Evolutionary conservation across 495 filamentous ascomycete genomes (phyloP), one percentile per base, ranked within the genome.

Genomic region (Aspergillus ostianus): DNA sequence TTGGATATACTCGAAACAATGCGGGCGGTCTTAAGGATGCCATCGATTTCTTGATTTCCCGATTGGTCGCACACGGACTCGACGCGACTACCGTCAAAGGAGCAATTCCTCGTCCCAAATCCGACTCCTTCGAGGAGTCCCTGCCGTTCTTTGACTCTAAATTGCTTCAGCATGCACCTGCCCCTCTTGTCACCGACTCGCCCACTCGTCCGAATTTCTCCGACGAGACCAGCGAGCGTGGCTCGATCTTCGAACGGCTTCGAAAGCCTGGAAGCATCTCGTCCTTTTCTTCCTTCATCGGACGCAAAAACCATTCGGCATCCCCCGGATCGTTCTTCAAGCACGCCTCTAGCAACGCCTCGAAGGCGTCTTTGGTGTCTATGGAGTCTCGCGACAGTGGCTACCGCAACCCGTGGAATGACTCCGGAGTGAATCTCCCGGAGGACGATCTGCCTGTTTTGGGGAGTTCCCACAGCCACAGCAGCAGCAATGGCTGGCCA

Each of bases 41-140:
- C 56, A 93, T 97, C 63, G 95, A 99, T 67, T 96, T 93, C 73
- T 79, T 98, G 59, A 90, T 91, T 56, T 85, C 86, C 47, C 86
- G 90, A 57, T 83, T 98, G 54, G 87, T 93, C 21, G 84, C 88
- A 2, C 87, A 90, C 47, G 89, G 90, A n/a, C 83, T 97, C 36
- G 90, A 96, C 62, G 87, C 88, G 3, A 90, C 84, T 48, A 85
- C 90, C 21, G 86, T 99, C 64, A 96, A 94, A 72, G 94, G 95
- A 53, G 87, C 91, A 15, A 93, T 98, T 61, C 92, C 93, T 0
- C 88, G 93, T 49, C 95, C 94, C 53, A 97, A 98, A 79, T 97
- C 94, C 5, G 94, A 99, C 74, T 96, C 94, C 1, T 99, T 98
- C 68, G 94, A 98, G 67, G 95, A 98, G 60, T 93, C 91, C 46